phyloP scores from a whole-genome alignment of 148 eudicot genomes.

The Amaranthus cruentus region DNA sequence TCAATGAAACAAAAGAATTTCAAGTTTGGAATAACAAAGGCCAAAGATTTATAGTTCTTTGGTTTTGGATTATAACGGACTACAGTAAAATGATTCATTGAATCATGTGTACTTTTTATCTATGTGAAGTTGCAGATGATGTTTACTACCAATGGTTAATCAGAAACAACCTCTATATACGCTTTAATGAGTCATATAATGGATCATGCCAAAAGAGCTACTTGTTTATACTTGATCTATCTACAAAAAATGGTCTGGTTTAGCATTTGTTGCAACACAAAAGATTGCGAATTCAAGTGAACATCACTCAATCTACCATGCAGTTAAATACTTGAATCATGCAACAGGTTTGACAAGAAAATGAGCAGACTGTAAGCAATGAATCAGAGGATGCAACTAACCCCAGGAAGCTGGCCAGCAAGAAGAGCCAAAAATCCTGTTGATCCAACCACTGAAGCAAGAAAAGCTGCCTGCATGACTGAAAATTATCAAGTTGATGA shows the following conservation, averaged over 20 bases:
- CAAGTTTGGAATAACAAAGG: no score
- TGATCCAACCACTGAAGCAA: conserved; percentile 81
- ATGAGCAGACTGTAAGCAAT: background rate
- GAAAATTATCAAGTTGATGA: conserved; percentile 52
- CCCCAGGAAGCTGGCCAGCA: conserved; percentile 99
- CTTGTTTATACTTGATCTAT: background rate
- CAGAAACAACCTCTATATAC: no score
- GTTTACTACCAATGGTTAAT: no score
- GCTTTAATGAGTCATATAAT: no score
- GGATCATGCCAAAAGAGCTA: background rate
- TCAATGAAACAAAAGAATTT: no score
- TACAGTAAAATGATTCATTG: no score
- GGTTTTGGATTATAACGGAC: no score
- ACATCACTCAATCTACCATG: background rate
- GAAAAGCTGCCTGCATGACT: conserved; percentile 98
- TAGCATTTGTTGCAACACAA: background rate
- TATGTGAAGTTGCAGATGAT: no score
- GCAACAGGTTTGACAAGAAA: conserved; percentile 1
- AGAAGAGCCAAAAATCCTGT: conserved; percentile 77
- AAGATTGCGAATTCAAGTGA: background rate
- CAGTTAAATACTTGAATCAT: background rate
- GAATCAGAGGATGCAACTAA: conserved; percentile 25
- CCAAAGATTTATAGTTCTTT: no score
- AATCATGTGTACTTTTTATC: no score
- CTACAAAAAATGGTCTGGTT: background rate